phyloP scores from a whole-genome alignment of 164 flowering plant species.

The Liriodendron chinense region DNA sequence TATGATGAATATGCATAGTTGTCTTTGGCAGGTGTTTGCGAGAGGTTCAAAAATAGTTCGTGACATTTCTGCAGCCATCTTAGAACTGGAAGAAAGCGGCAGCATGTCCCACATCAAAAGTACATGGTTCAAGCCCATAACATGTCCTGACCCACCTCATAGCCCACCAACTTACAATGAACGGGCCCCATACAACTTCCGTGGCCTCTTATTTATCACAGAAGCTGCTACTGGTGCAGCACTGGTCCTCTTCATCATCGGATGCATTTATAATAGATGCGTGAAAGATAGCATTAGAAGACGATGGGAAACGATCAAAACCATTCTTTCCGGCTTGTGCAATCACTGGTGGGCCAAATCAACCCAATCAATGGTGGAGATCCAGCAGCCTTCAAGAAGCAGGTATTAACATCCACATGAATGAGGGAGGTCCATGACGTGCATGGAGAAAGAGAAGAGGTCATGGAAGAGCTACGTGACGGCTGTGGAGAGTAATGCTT shows the following conservation, averaged over 20 bases:
- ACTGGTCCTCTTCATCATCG: background rate
- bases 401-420: no score
- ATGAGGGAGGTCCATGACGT: no score
- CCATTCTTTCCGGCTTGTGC: no score
- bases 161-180: background rate
- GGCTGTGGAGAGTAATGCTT: no score
- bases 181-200: background rate
- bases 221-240: background rate
- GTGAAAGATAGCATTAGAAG: no score
- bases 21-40: constrained; percentile 12
- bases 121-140: constrained; percentile 10
- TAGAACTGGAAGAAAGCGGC: constrained; percentile 10
- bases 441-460: no score
- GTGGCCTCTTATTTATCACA: background rate
- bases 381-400: no score
- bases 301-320: no score
- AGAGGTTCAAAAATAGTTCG: constrained; percentile 16
- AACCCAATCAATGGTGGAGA: no score
- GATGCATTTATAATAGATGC: no score
- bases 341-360: no score
- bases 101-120: background rate
- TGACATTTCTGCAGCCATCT: constrained; percentile 17
- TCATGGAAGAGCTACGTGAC: no score
- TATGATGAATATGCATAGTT: background rate
- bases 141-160: background rate